Evolutionary conservation across 2,329 filamentous ascomycete genomes (phyloP).

Genomic region (Penicillium decumbens): DNA sequence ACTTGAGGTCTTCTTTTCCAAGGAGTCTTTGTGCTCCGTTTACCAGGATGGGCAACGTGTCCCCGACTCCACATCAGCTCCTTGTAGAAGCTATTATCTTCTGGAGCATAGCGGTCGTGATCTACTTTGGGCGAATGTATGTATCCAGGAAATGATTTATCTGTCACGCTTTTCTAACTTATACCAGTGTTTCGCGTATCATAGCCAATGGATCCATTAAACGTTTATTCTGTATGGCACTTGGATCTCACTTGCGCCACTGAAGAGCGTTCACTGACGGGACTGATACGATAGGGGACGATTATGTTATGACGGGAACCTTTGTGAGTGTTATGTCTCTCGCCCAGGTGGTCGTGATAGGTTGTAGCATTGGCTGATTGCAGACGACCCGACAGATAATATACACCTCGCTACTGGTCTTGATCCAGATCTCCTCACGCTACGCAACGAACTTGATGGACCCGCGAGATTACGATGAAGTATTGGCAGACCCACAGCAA

Average conservation of each 20-base stretch:
- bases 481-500: conserved; percentile 36
- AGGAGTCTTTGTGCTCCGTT: conserved; percentile 3
- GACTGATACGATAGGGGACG: conserved; percentile 26
- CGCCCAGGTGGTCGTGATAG: neutral
- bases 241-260: neutral
- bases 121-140: conserved; percentile 31
- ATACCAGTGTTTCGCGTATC: conserved; percentile 23
- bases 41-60: conserved; percentile 27
- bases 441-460: conserved; percentile 41
- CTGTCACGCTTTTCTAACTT: neutral
- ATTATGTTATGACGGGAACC: conserved; percentile 36
- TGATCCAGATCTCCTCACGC: conserved; percentile 36
- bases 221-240: conserved; percentile 25
- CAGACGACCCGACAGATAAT: conserved; percentile 25
- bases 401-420: conserved; percentile 32
- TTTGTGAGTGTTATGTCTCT: conserved; percentile 28
- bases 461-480: conserved; percentile 28
- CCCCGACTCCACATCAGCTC: conserved; percentile 29
- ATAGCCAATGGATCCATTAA: conserved; percentile 28
- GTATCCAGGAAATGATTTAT: conserved; percentile 1
- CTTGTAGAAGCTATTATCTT: conserved; percentile 29
- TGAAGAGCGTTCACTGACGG: neutral
- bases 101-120: conserved; percentile 28
- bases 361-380: neutral
- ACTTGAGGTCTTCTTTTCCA: neutral